phyloP scores from a whole-genome alignment of 352 stramenopile species.

The Peronospora belbahrii region DNA sequence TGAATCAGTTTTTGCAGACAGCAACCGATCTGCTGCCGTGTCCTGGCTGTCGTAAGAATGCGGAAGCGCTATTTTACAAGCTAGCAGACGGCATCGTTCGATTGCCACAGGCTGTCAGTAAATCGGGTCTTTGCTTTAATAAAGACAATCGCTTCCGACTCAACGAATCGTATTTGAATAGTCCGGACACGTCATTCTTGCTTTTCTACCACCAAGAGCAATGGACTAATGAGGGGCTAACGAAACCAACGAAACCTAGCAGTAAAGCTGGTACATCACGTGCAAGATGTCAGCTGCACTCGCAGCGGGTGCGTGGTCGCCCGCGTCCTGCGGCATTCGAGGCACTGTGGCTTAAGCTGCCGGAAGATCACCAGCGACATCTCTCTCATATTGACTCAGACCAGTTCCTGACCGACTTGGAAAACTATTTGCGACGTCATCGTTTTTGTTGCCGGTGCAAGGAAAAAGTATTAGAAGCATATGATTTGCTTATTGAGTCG shows the following conservation, averaged over 20 bases:
- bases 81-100: constrained; percentile 36
- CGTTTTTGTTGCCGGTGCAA: constrained; percentile 85
- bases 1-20: constrained; percentile 65
- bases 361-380: constrained; percentile 69
- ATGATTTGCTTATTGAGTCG: constrained; percentile 78
- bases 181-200: constrained; percentile 54
- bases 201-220: constrained; percentile 79
- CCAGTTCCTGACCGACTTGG: constrained; percentile 78
- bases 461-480: constrained; percentile 83
- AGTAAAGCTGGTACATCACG: constrained; percentile 31
- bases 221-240: constrained; percentile 45
- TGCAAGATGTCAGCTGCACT: constrained; percentile 68
- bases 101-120: constrained; percentile 41
- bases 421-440: constrained; percentile 77
- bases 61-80: constrained; percentile 68
- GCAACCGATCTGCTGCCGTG: constrained; percentile 65
- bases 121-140: constrained; percentile 48
- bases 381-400: constrained; percentile 84
- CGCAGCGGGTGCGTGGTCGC: constrained; percentile 56
- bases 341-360: constrained; percentile 67
- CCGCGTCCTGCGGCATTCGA: constrained; percentile 72
- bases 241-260: constrained; percentile 35
- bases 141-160: constrained; percentile 58
- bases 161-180: constrained; percentile 55
- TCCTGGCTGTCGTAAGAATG: constrained; percentile 68